phyloP scores from a whole-genome alignment of 805 yeast species.

The Kazachstania martiniae region DNA sequence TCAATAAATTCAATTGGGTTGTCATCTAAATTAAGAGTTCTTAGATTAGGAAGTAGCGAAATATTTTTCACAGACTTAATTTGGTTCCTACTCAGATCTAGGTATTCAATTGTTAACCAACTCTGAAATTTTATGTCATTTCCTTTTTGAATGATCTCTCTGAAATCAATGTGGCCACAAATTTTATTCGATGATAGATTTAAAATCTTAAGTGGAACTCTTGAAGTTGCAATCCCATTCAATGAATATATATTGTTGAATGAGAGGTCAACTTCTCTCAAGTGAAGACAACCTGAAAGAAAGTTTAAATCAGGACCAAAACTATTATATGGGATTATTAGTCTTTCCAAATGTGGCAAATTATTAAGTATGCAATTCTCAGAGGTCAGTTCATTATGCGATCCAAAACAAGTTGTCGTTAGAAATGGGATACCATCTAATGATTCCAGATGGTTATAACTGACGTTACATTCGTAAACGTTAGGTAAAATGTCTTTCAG shows the following conservation, averaged over 20 bases:
- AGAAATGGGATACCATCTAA: constrained; percentile 15
- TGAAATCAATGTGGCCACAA: constrained; percentile 18
- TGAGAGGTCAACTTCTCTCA: constrained; percentile 15
- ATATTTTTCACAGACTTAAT: constrained; percentile 15
- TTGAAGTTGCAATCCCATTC: constrained; percentile 6
- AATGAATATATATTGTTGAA: constrained; percentile 13
- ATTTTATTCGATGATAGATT: constrained; percentile 16
- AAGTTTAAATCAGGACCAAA: constrained; percentile 10
- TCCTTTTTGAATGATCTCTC: constrained; percentile 8
- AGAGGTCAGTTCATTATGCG: constrained; percentile 3
- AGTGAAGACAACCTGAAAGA: constrained; percentile 8
- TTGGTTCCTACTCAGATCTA: constrained; percentile 16
- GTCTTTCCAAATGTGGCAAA: constrained; percentile 3
- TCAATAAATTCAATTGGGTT: constrained; percentile 15
- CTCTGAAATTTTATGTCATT: constrained; percentile 2
- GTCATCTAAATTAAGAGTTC: constrained; percentile 13
- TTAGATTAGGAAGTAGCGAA: constrained; percentile 9
- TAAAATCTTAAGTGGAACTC: constrained; percentile 6
- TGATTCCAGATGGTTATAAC: constrained; percentile 15
- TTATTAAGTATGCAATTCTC: constrained; percentile 1
- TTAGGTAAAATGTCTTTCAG: constrained; percentile 15
- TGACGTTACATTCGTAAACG: constrained; percentile 10
- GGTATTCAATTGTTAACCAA: constrained; percentile 15
- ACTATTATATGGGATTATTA: constrained; percentile 11
- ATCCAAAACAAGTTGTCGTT: constrained; percentile 4